Evolutionary conservation across 208 protist species (phyloP), one percentile per base, ranked within the genome.

Genomic region (Histomonas meleagridis): DNA sequence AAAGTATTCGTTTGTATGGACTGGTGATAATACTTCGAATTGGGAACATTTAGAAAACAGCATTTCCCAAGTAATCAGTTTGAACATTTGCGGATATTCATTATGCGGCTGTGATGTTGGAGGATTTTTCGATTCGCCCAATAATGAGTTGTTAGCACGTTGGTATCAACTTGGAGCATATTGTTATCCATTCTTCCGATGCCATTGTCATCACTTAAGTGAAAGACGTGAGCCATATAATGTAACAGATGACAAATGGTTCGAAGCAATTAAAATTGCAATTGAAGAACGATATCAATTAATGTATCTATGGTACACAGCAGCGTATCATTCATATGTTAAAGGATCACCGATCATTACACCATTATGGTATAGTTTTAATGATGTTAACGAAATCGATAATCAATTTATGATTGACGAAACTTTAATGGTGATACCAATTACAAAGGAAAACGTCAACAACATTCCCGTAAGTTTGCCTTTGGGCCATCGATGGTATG

Each of bases 191-290:
- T 99, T 99, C 95, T 98, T 98, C 93, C 96, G 98, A 51, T 96
- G 94, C 28, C 98, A 99, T 94, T 95, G 97, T 28, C 97, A 99
- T 93, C 94, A 98, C 49, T 97, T 99, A 53, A 98, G 97, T 18
- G 96, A 96, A 92, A 96, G 97, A 40, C 96, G 97, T 91, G 98
- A 99, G 95, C 98, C 98, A 53, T 99, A 97, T 96, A 95, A 96
- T n/a, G 98, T 98, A 93, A 55, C 4, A 12, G 96, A 95, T 35
- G 94, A 95, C 38, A 69, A 70, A 46, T 91, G 78, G 62, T 93
- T 57, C 12, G 16, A 35, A 2, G 7, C 78, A 28, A 94, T 96
- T 23, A 62, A 93, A 10, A 43, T 91, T 14, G 92, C 95, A 4
- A 94, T 97, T 43, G 55, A 76, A 12, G 65, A 92, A 51, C 76